These are phyloP conservation scores for Imleria badia DNA, from an alignment of 768 basidiomycete species.

Conservation along the genomic window DNA sequence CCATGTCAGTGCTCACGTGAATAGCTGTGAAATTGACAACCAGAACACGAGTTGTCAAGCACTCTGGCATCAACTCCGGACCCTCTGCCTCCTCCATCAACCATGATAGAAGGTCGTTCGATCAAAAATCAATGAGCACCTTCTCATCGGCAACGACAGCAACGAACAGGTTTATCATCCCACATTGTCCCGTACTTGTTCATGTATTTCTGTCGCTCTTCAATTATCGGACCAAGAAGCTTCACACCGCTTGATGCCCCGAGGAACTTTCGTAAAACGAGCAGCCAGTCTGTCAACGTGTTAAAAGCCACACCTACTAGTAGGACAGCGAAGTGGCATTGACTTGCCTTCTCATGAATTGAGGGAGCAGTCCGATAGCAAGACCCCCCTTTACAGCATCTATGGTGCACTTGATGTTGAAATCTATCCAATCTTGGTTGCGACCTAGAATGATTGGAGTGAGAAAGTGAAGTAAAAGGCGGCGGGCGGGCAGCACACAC, in stretches of 20 bases:
- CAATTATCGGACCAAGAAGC: conserved; percentile 2
- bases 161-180: conserved; percentile 4
- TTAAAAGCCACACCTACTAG: neutral
- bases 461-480: neutral
- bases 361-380: conserved; percentile 25
- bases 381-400: neutral
- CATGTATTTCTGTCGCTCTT: neutral
- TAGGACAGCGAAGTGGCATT: no score
- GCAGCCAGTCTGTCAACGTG: conserved; percentile 16
- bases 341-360: conserved; percentile 32
- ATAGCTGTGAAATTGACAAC: conserved; percentile 18
- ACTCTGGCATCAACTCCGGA: neutral
- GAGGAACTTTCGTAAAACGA: conserved; percentile 3
- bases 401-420: neutral
- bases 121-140: neutral
- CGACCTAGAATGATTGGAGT: neutral
- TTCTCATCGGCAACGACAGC: no score
- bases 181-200: neutral
- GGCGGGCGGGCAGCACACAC: conserved; percentile 31
- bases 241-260: neutral
- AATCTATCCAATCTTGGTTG: conserved; percentile 1
- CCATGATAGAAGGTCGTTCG: conserved; percentile 38
- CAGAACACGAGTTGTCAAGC: conserved; percentile 3
- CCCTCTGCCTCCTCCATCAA: conserved; percentile 20
- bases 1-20: conserved; percentile 14